Evolutionary conservation across 2,329 filamentous ascomycete genomes (phyloP), one percentile per base, ranked within the genome.

Genomic region (Herpotrichia juniperi): DNA sequence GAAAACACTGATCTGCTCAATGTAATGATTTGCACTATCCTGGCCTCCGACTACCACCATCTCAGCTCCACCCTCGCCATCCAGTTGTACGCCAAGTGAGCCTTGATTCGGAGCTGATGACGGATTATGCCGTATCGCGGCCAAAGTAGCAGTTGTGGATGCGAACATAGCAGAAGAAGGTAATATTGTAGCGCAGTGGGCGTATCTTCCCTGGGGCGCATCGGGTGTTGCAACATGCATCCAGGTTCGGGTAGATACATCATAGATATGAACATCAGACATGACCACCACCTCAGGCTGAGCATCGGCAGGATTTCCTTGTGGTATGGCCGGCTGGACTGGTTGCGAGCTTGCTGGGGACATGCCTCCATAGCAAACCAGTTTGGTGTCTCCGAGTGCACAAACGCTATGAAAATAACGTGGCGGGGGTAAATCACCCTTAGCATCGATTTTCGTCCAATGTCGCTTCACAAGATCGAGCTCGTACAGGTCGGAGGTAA

Each of bases 301-400:
- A 48, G 86, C 79, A 57, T 93, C 89, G 52, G 79, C 74, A 0
- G 67, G 59, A 24, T 61, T 65, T 9, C 70, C 69, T 40, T 75
- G 73, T 50, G 67, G 50, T 19, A 66, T 58, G 5, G 72, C 63
- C 30, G 73, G 63, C 47, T 74, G 73, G 32, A 65, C 70, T 7
- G 66, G 61, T 12, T 78, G 66, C 34, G 69, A 81, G 6, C 81
- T 78, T 10, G 87, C 84, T 1, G 93, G 93, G 9, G 93, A 97
- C 94, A 99, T 99, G 62, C 94, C 94, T 51, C 94, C 94, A 74
- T 97, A 99, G 75, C 93, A 97, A 3, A 99, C 93, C 72, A 99
- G 82, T 74, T 97, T 99, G 2, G 91, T 93, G 70, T 97, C 94
- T 19, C 94, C 94, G 2, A 99, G 78, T 1, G 91, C 84, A 72